Percentiles rank a stretch among this genome's conserved stretches.
Evolutionary conservation across 257 asterid genomes (phyloP).

Genomic region (Penstemon davidsonii): DNA sequence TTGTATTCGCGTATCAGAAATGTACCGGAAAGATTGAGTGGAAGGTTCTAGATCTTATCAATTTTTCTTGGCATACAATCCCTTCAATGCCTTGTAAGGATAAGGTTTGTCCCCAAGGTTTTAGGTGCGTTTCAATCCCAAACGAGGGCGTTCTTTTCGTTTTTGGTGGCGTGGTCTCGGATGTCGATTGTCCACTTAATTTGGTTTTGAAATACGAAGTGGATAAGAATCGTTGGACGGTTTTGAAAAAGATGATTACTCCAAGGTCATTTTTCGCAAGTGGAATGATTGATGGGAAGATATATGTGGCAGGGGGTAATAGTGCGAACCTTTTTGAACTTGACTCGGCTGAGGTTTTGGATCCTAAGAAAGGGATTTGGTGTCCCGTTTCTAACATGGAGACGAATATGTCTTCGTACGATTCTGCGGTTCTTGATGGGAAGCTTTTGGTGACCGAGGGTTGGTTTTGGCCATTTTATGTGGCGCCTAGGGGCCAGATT

Average conservation of each 20-base stretch:
- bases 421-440: conserved; percentile 80
- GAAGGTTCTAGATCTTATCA: conserved; percentile 76
- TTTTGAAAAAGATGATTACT: conserved; percentile 81
- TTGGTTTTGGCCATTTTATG: conserved; percentile 98
- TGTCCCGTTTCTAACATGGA: conserved; percentile 66
- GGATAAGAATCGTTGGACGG: conserved; percentile 78
- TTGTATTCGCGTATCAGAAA: conserved; percentile 77
- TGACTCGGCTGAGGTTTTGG: conserved; percentile 73
- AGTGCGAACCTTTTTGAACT: conserved; percentile 78
- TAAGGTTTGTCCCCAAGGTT: conserved; percentile 84
- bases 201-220: conserved; percentile 82
- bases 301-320: conserved; percentile 94
- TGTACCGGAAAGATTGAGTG: conserved; percentile 82
- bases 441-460: conserved; percentile 94
- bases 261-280: conserved; percentile 85
- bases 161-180: conserved; percentile 80
- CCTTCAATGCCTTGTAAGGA: conserved; percentile 97
- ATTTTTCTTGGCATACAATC: conserved; percentile 76
- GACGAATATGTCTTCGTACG: conserved; percentile 75
- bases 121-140: conserved; percentile 77
- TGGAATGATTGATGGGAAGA: conserved; percentile 77
- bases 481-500: conserved; percentile 87
- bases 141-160: conserved; percentile 71
- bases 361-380: conserved; percentile 73
- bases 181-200: conserved; percentile 80